Evolutionary conservation across 2,329 filamentous ascomycete species (phyloP), one percentile per base, ranked within the genome.

Genomic region (Zopfia rhizophila): DNA sequence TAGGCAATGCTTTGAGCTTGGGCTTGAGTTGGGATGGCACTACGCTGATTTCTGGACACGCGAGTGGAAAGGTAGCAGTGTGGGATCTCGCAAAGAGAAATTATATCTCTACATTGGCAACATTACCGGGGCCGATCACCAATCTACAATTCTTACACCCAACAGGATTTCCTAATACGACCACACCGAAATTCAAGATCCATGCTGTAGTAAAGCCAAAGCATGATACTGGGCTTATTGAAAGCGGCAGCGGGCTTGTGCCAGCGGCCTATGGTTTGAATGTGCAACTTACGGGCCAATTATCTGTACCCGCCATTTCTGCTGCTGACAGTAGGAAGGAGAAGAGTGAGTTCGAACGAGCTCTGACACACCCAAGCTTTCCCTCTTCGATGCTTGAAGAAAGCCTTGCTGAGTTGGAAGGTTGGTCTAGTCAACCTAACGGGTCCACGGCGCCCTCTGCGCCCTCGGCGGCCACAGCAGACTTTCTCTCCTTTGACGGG

Each of bases 11-110:
- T 3, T 81, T 85, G 17, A 89, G 88, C 61, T 67, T 96, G 45
- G 82, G 82, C 14, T 73, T 95, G 40, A 92, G 84, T 63, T 92
- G 94, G 70, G 93, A 97, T 68, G 89, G 90, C 18, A 91, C 87
- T 30, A 82, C 80, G 6, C 75, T 97, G 16, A 72, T 96, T 18
- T 91, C 91, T 3, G 92, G 92, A 5, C 92, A 97, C 64, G 77
- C 82, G 13, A 88, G 82, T 58, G 93, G 93, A 38, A 89, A 89
- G 62, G 81, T 97, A 28, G 76, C 90, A 22, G 80, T 82, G 41
- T 97, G 93, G 93, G 90, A 90, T 66, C 80, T 93, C 18, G 84
- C 85, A 25, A 85, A 86, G 55, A 83, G 84, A 48, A 84, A 83
- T 48, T 87, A 89, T 51, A 81, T 83, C 1, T 82, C 85, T 3